Base-by-base conservation (phyloP, 805 yeast species). In the Suhomyces sp. region DNA sequence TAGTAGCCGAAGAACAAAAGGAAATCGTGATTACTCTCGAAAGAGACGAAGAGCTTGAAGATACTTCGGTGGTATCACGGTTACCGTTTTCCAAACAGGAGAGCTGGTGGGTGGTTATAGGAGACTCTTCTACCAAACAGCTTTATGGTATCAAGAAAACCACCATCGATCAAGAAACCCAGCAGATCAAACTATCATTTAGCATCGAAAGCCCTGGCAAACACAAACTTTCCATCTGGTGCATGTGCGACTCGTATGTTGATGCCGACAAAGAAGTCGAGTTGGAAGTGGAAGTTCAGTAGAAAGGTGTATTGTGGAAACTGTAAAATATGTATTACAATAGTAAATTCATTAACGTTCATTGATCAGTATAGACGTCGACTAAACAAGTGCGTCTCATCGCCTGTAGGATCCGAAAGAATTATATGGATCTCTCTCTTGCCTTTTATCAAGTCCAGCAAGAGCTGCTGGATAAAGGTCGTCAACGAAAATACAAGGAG, bases 91-190 rank as follows among this genome's bases (percentile, higher is more conserved):
- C 72, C 2, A 90, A 87, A 69, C 65, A 73, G 6, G 94, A 88
- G 62, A 79, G 76, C 54, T 82, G 97, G 98, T 92, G 97, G 96
- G 65, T 93, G 19, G 86, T 93, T 6, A 69, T 92, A 40, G 97
- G 98, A 5, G 88, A 88, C 56, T 62, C 79, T 1, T 64, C 69
- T 1, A 73, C 78, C 0, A 82, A 78, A 53, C 87, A 86, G 60
- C 67, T 93, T 33, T 86, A 84, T 58, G 92, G 90, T 0, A 84
- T 90, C 55, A 87, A 86, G 64, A 87, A 86, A 64, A 74, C 87
- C 0, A 66, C 79, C 0, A 70, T 89, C 2, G 64, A 73, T 8
- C 76, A 80, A 55, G 84, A 84, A 55, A 65, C 67, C 1, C 88
- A 86, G 63, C 62, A 67, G 3, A 75, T 86, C 13, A 72, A 71